Percentiles rank a stretch among this genome's conserved stretches.
phyloP scores from a whole-genome alignment of 192 early-diverging fungal species.

The Coemansia sp. region DNA sequence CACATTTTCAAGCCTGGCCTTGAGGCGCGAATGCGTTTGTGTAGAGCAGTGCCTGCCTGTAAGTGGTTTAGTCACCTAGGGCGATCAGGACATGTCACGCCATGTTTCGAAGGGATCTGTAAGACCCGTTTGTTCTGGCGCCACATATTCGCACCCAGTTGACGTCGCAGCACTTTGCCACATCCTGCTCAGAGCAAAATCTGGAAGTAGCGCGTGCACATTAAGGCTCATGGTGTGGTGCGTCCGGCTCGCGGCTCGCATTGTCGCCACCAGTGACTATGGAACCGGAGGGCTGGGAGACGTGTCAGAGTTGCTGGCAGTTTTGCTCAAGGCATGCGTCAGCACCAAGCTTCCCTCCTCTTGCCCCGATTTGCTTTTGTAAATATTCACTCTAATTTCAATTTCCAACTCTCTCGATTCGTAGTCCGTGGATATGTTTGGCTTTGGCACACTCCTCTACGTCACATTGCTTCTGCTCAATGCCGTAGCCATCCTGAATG shows the following conservation, averaged over 20 bases:
- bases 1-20: neutral
- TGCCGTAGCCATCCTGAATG: slow-evolving; percentile 84
- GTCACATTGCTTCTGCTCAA: slow-evolving; percentile 80
- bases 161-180: too few species aligned
- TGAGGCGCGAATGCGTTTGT: neutral
- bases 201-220: neutral
- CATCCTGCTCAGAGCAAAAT: neutral
- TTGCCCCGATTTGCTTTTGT: neutral
- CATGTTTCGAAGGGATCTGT: neutral
- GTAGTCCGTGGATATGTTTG: slow-evolving; percentile 49
- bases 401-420: neutral
- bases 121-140: too few species aligned
- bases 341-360: neutral
- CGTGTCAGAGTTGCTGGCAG: neutral
- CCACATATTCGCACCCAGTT: too few species aligned
- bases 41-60: too few species aligned
- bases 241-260: neutral
- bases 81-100: neutral
- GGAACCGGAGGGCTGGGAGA: neutral
- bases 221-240: too few species aligned
- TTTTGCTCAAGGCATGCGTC: neutral
- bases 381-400: neutral
- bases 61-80: too few species aligned
- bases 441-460: slow-evolving; percentile 77
- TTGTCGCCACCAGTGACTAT: neutral